A percentile compares a stretch with the other conserved stretches of the same genome.
Conservation (phyloP, 2,329 filamentous ascomycete genomes). For the Aspergillus fijiensis region DNA sequence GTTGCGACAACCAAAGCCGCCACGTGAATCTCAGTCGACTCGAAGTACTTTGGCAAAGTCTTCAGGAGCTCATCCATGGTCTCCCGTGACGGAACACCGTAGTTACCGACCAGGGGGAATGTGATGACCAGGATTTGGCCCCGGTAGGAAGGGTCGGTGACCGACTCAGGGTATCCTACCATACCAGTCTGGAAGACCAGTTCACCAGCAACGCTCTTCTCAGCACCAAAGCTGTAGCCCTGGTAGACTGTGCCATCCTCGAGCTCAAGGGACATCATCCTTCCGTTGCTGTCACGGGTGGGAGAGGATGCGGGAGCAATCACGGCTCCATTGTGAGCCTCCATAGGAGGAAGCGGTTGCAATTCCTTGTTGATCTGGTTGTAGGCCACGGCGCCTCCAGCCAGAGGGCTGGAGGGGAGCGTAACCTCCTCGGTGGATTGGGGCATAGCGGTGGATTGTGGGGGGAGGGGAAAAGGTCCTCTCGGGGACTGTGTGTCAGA, state of each 20-base stretch:
- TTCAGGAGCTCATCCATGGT: slow-evolving; percentile 79
- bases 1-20: slow-evolving; percentile 86
- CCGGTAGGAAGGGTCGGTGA: slow-evolving; percentile 84
- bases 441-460: slow-evolving; percentile 30
- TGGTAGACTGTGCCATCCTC: slow-evolving; percentile 88
- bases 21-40: slow-evolving; percentile 89
- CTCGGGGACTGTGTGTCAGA: slow-evolving; percentile 36
- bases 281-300: slow-evolving; percentile 53
- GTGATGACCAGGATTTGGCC: slow-evolving; percentile 96
- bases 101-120: slow-evolving; percentile 94
- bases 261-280: slow-evolving; percentile 82
- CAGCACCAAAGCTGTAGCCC: slow-evolving; percentile 93
- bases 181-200: slow-evolving; percentile 99
- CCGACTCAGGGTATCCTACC: slow-evolving; percentile 96
- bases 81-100: slow-evolving; percentile 88
- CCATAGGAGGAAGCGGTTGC: slow-evolving; percentile 32
- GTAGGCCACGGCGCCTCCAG: slow-evolving; percentile 43
- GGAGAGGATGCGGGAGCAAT: slow-evolving; percentile 62
- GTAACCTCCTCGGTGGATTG: slow-evolving; percentile 32
- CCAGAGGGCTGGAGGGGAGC: slow-evolving; percentile 41
- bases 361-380: slow-evolving; percentile 33
- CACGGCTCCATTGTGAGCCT: slow-evolving; percentile 34
- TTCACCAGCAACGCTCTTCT: slow-evolving; percentile 93
- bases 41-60: slow-evolving; percentile 88
- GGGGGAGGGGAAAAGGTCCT: slow-evolving; percentile 35